Percentiles rank a stretch among this genome's conserved stretches.
Conservation (phyloP, 768 basidiomycete genomes). For the Tylopilus subfusipes region DNA sequence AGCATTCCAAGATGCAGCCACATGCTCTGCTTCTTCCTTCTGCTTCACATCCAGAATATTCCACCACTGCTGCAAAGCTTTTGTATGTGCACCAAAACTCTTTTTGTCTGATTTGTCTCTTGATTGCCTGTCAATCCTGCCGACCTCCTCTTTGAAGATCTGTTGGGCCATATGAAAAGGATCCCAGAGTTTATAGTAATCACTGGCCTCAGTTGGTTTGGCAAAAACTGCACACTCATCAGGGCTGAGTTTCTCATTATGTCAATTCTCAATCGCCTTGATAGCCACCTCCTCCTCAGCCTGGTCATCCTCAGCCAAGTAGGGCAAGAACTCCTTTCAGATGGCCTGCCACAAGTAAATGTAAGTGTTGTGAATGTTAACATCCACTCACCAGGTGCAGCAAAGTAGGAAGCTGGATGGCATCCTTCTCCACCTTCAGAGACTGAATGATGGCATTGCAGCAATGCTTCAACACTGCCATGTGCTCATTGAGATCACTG, state of each 20-base stretch:
- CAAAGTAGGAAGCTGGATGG: too few relatives aligned
- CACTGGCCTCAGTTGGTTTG: background rate
- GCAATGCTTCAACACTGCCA: background rate
- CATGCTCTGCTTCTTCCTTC: background rate
- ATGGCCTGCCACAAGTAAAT: background rate
- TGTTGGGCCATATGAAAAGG: background rate
- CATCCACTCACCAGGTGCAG: too few relatives aligned
- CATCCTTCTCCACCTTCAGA: too few relatives aligned
- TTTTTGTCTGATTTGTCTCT: background rate
- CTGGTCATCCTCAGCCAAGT: background rate
- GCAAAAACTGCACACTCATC: background rate
- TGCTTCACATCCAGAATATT: background rate
- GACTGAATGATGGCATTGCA: too few relatives aligned
- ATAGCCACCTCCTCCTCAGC: background rate
- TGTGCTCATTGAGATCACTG: too few relatives aligned
- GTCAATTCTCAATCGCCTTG: background rate
- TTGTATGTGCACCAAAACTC: background rate
- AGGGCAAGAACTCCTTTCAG: background rate
- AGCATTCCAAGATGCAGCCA: background rate
- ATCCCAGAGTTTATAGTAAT: background rate
- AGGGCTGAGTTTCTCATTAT: background rate
- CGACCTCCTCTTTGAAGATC: background rate
- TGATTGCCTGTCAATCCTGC: background rate
- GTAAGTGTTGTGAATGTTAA: too few relatives aligned
- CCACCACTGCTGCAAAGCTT: background rate